phyloP scores from a whole-genome alignment of 257 asterid genomes.

The Orobanche coerulescens region DNA sequence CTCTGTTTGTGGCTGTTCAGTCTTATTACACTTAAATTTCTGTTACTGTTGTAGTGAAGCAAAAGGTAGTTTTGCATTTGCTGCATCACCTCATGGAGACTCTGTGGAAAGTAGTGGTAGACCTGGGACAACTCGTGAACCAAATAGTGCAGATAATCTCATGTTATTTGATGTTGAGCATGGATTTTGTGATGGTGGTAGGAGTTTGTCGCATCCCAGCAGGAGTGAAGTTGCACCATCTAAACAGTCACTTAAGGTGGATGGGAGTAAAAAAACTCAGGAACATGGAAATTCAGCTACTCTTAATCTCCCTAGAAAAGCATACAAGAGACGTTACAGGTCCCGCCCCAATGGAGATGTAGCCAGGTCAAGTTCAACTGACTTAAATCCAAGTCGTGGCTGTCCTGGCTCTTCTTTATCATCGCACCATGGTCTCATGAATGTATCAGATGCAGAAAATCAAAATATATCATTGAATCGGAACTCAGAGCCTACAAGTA shows the following conservation, averaged over 20 bases:
- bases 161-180: conserved; percentile 66
- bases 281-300: conserved; percentile 54
- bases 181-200: conserved; percentile 50
- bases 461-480: conserved; percentile 25
- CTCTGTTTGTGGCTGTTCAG: conserved; percentile 8
- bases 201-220: conserved; percentile 35
- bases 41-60: conserved; percentile 46
- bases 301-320: conserved; percentile 53
- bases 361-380: conserved; percentile 51
- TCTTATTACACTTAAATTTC: not conserved
- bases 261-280: conserved; percentile 33
- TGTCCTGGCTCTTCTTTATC: conserved; percentile 46
- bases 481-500: conserved; percentile 35
- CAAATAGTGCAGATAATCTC: conserved; percentile 87
- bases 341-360: conserved; percentile 62
- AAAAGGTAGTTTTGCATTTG: conserved; percentile 73
- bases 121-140: conserved; percentile 64
- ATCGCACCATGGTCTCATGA: conserved; percentile 37
- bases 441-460: conserved; percentile 38
- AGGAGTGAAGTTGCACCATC: conserved; percentile 35
- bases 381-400: conserved; percentile 43
- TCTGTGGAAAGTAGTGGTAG: conserved; percentile 87
- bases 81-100: conserved; percentile 82
- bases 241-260: conserved; percentile 36
- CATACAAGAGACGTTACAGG: conserved; percentile 64